Conservation (phyloP, 2,329 filamentous ascomycete genomes). For the Chrysosporium queenslandicum region DNA sequence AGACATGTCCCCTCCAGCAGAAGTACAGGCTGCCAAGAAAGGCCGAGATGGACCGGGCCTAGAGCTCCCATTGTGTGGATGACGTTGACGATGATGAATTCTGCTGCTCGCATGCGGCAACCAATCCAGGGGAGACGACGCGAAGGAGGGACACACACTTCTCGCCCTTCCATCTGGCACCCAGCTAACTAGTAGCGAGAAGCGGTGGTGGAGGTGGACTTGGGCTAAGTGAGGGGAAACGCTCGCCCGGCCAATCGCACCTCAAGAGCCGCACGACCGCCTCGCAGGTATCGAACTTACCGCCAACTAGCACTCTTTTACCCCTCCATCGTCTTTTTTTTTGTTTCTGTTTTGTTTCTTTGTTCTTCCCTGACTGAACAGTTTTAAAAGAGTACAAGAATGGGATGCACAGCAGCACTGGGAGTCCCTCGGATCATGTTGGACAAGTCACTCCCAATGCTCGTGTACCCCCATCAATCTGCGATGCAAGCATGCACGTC, state of each 20-base stretch:
- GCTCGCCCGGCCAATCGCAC: not conserved
- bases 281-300: not conserved
- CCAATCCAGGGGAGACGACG: constrained; percentile 2
- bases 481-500: not conserved
- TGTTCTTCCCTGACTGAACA: too few species aligned
- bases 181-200: too few species aligned
- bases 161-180: too few species aligned
- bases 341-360: not conserved
- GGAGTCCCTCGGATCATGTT: not conserved
- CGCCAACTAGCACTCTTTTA: not conserved
- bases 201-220: too few species aligned
- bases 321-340: not conserved
- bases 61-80: not conserved
- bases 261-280: not conserved
- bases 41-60: not conserved
- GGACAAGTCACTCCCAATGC: not conserved
- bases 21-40: not conserved
- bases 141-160: not conserved
- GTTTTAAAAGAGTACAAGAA: too few species aligned
- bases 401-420: not conserved
- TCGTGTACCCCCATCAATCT: not conserved
- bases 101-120: not conserved
- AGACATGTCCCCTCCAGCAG: too few species aligned
- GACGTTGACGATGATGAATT: constrained; percentile 2
- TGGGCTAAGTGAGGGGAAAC: not conserved